Percentiles rank a stretch among this genome's conserved stretches.
Evolutionary conservation across 1,139 yeast species (phyloP).

Genomic region (Blastobotrys petasosporus): DNA sequence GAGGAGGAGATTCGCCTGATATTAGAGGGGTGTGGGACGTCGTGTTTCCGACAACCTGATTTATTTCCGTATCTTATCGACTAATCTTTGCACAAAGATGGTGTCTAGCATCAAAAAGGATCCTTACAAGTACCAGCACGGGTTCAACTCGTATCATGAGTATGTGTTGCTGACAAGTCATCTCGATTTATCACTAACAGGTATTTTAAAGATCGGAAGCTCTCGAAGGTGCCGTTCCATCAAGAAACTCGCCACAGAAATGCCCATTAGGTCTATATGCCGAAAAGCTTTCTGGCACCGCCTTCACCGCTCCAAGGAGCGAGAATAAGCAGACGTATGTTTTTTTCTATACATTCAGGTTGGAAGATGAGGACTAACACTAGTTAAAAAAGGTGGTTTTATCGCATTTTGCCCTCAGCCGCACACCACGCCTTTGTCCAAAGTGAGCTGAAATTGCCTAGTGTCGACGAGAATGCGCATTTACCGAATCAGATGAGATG

Average conservation of each 20-base stretch:
- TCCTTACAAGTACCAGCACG: conserved; percentile 23
- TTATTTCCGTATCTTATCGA: background rate
- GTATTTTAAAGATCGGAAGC: conserved; percentile 22
- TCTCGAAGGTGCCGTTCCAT: conserved; percentile 25
- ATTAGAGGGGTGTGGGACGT: too few species aligned
- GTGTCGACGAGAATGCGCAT: conserved; percentile 16
- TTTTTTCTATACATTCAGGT: too few species aligned
- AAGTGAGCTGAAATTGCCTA: background rate
- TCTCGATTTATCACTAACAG: background rate
- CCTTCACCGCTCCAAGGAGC: conserved; percentile 28
- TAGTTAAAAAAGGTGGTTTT: conserved; percentile 19
- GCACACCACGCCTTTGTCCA: conserved; percentile 20
- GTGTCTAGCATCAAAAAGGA: conserved; percentile 13
- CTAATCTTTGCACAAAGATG: background rate
- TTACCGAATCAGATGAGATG: conserved; percentile 29
- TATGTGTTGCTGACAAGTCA: conserved; percentile 10
- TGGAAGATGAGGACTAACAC: background rate
- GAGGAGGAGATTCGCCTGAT: too few species aligned
- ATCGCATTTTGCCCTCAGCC: conserved; percentile 26
- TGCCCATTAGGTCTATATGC: conserved; percentile 27
- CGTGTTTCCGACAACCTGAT: too few species aligned
- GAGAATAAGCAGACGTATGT: conserved; percentile 23
- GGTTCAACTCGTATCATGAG: conserved; percentile 26
- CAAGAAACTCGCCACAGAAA: conserved; percentile 26
- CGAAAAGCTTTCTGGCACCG: conserved; percentile 30